Conservation (phyloP, 306 rosid genomes). For the Cucurbita ficifolia region DNA sequence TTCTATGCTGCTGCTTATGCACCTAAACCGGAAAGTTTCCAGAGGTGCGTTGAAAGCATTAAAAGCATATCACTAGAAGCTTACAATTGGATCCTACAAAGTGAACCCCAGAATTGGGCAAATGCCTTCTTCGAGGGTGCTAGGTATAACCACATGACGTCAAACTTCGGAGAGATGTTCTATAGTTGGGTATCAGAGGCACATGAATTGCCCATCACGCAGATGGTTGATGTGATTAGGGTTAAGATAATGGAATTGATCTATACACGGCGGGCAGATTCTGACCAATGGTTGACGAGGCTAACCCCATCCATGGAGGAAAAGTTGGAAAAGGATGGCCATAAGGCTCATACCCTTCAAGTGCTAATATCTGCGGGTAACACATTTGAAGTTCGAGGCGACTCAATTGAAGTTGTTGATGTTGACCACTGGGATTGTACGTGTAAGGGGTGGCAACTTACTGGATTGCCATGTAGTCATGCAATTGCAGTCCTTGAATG, state of each 20-base stretch:
- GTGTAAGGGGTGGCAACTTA: slow-evolving; percentile 77
- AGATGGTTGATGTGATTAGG: slow-evolving; percentile 82
- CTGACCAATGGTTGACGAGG: slow-evolving; percentile 62
- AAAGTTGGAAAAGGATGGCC: slow-evolving; percentile 58
- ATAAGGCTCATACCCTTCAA: slow-evolving; percentile 36
- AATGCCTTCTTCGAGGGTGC: slow-evolving; percentile 80
- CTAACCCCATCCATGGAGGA: slow-evolving; percentile 87
- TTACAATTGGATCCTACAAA: slow-evolving; percentile 65
- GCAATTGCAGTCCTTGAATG: slow-evolving; percentile 59
- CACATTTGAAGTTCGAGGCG: slow-evolving; percentile 81
- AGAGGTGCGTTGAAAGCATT: slow-evolving; percentile 54
- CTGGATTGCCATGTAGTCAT: slow-evolving; percentile 83
- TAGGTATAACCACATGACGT: slow-evolving; percentile 74
- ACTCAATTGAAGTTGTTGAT: slow-evolving; percentile 56
- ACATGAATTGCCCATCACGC: slow-evolving; percentile 83
- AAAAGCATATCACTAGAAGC: slow-evolving; percentile 70
- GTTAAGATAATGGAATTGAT: slow-evolving; percentile 73
- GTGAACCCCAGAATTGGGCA: slow-evolving; percentile 81
- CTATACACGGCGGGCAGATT: slow-evolving; percentile 37
- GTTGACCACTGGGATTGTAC: slow-evolving; percentile 77
- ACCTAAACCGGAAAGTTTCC: slow-evolving; percentile 49
- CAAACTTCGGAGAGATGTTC: slow-evolving; percentile 87
- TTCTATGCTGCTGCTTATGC: slow-evolving; percentile 77
- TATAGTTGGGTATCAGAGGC: slow-evolving; percentile 86
- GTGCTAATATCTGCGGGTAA: slow-evolving; percentile 40